A percentile compares a stretch with the other conserved stretches of the same genome.
Evolutionary conservation across 208 protist species (phyloP).

Genomic region (Acanthamoeba lenticulata): DNA sequence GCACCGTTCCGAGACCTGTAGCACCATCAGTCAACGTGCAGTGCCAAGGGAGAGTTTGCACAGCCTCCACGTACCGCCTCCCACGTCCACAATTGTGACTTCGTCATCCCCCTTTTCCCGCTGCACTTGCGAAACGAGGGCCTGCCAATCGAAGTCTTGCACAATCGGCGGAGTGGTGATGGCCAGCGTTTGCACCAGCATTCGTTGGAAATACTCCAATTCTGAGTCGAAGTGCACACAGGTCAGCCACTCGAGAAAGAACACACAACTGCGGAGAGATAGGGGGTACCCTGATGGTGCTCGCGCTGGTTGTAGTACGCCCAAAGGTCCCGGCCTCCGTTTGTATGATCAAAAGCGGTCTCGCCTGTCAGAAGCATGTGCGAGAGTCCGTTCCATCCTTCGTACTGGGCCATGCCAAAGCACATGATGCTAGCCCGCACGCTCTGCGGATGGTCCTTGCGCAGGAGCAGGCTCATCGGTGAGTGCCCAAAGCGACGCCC

Average conservation of each 20-base stretch:
- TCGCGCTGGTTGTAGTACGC: slow-evolving; percentile 27
- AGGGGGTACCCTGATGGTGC: background rate
- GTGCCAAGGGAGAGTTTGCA: too few species aligned
- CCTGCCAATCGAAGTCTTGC: slow-evolving; percentile 33
- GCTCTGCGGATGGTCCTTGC: slow-evolving; percentile 29
- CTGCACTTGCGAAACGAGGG: background rate
- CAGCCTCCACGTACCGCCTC: slow-evolving; percentile 28
- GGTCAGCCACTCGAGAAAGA: background rate
- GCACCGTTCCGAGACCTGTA: background rate
- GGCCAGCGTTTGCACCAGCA: slow-evolving; percentile 3
- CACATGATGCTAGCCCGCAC: slow-evolving; percentile 32
- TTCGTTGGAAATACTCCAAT: background rate
- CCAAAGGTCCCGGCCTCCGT: background rate
- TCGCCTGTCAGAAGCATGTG: slow-evolving; percentile 30
- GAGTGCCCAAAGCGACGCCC: slow-evolving; percentile 28
- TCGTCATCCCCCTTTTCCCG: background rate
- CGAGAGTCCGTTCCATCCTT: slow-evolving; percentile 8
- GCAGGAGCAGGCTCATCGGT: background rate
- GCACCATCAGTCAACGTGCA: background rate
- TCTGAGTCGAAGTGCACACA: background rate
- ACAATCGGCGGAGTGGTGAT: slow-evolving; percentile 30
- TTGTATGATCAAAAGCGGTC: background rate
- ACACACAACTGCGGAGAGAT: background rate
- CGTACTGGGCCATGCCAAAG: slow-evolving; percentile 29
- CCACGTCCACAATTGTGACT: slow-evolving; percentile 25